These are phyloP conservation scores for Candida glaebosa DNA, from an alignment of 805 yeast genomes.

Conservation along the genomic window DNA sequence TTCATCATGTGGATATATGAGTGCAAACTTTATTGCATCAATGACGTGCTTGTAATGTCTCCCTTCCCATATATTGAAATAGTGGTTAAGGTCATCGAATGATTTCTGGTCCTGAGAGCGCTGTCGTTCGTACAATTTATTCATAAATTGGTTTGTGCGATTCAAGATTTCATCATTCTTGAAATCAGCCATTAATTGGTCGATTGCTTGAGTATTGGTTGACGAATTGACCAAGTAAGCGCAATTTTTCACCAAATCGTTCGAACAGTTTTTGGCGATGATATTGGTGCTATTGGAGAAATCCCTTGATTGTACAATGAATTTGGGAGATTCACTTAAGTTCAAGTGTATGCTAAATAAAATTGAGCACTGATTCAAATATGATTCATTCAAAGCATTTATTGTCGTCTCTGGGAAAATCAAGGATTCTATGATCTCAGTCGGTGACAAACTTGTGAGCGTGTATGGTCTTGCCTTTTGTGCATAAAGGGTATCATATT, in stretches of 20 bases:
- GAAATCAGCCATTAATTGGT: conserved; percentile 10
- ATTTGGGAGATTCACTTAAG: conserved; percentile 20
- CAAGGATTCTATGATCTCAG: conserved; percentile 13
- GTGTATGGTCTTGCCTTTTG: conserved; percentile 16
- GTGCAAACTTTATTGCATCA: conserved; percentile 25
- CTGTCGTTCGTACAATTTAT: conserved; percentile 15
- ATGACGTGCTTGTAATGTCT: conserved; percentile 19
- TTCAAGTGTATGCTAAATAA: conserved; percentile 27
- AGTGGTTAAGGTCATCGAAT: conserved; percentile 23
- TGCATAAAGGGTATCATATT: conserved; percentile 20
- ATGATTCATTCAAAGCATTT: conserved; percentile 13
- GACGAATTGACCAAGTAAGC: conserved; percentile 24
- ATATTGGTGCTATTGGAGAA: conserved; percentile 18
- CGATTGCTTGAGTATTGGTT: conserved; percentile 9
- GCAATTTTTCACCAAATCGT: conserved; percentile 17
- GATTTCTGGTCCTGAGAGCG: conserved; percentile 10
- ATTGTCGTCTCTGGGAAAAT: conserved; percentile 12
- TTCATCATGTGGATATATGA: conserved; percentile 31
- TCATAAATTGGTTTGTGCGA: conserved; percentile 19
- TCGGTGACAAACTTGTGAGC: conserved; percentile 14
- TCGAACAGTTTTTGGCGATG: conserved; percentile 19
- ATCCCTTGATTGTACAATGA: conserved; percentile 21
- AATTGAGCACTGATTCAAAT: conserved; percentile 26
- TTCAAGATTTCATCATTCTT: conserved; percentile 13
- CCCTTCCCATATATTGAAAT: conserved; percentile 32